Conservation (phyloP, 768 basidiomycete genomes). For the Amanita rimosa region DNA sequence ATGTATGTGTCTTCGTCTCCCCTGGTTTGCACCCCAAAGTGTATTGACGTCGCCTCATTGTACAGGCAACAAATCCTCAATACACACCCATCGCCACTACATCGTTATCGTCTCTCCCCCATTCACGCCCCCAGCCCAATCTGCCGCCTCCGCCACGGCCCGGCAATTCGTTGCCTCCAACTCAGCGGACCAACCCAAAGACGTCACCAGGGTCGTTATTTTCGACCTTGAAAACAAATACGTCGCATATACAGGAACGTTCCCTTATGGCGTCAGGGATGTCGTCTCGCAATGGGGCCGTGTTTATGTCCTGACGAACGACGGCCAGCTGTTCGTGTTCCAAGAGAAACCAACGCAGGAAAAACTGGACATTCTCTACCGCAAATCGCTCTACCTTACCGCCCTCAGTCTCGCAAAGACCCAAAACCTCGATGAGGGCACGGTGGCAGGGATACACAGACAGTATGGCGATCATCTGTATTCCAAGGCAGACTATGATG, state of each 20-base stretch:
- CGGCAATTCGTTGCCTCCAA: slow-evolving; percentile 57
- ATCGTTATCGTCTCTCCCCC: too few relatives aligned
- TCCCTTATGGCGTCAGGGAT: slow-evolving; percentile 74
- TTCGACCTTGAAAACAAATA: slow-evolving; percentile 91
- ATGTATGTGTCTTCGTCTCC: background rate
- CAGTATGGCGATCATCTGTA: slow-evolving; percentile 92
- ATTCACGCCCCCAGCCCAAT: background rate
- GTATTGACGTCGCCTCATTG: too few relatives aligned
- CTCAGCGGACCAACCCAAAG: slow-evolving; percentile 28
- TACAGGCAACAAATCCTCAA: slow-evolving; percentile 70
- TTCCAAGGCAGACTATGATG: slow-evolving; percentile 83
- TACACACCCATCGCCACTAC: slow-evolving; percentile 71
- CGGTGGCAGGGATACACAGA: slow-evolving; percentile 79
- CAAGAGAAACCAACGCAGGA: slow-evolving; percentile 70
- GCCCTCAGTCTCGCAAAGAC: slow-evolving; percentile 79
- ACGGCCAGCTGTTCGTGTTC: slow-evolving; percentile 62
- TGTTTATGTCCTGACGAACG: slow-evolving; percentile 68
- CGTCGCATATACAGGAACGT: slow-evolving; percentile 73
- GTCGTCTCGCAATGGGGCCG: slow-evolving; percentile 76
- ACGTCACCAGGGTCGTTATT: slow-evolving; percentile 72
- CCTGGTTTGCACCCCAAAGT: too few relatives aligned
- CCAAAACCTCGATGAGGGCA: slow-evolving; percentile 59
- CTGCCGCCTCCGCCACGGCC: slow-evolving; percentile 53
- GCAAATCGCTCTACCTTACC: slow-evolving; percentile 64
- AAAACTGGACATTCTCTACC: slow-evolving; percentile 83